A percentile compares a stretch with the other conserved stretches of the same genome.
These are phyloP conservation scores for Penicillium cosmopolitanum DNA, from an alignment of 495 filamentous ascomycete genomes.

Conservation along the genomic window DNA sequence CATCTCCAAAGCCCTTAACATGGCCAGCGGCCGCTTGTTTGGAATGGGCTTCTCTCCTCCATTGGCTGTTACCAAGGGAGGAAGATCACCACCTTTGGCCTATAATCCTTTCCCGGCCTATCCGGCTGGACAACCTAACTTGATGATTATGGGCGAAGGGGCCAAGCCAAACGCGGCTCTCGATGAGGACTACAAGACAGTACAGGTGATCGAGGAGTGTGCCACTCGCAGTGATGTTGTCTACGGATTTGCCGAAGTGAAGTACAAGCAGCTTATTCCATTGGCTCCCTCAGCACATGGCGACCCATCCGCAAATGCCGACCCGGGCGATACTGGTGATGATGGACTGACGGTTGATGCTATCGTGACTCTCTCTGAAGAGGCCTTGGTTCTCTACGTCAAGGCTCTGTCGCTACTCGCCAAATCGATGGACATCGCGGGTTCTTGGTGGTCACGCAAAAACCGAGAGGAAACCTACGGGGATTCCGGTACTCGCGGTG, in stretches of 20 bases:
- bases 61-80: conserved; percentile 65
- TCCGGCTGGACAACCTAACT: conserved; percentile 64
- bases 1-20: conserved; percentile 91
- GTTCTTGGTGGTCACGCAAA: conserved; percentile 86
- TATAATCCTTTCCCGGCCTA: conserved; percentile 87
- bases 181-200: conserved; percentile 80
- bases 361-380: conserved; percentile 84
- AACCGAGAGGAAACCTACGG: conserved; percentile 65
- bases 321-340: conserved; percentile 36
- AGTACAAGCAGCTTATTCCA: conserved; percentile 94
- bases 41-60: conserved; percentile 74
- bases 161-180: conserved; percentile 56
- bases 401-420: conserved; percentile 87
- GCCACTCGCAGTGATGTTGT: conserved; percentile 94
- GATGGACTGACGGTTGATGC: conserved; percentile 77
- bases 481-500: conserved; percentile 45
- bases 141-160: conserved; percentile 68
- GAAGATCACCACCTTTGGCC: conserved; percentile 71
- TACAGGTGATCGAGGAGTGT: conserved; percentile 84
- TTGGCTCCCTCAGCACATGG: conserved; percentile 72
- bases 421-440: conserved; percentile 96
- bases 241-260: conserved; percentile 95
- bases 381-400: conserved; percentile 93
- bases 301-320: conserved; percentile 47
- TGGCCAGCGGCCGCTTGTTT: conserved; percentile 85